Conservation (phyloP, 2,329 filamentous ascomycete genomes). For the Epichloe scottii region DNA sequence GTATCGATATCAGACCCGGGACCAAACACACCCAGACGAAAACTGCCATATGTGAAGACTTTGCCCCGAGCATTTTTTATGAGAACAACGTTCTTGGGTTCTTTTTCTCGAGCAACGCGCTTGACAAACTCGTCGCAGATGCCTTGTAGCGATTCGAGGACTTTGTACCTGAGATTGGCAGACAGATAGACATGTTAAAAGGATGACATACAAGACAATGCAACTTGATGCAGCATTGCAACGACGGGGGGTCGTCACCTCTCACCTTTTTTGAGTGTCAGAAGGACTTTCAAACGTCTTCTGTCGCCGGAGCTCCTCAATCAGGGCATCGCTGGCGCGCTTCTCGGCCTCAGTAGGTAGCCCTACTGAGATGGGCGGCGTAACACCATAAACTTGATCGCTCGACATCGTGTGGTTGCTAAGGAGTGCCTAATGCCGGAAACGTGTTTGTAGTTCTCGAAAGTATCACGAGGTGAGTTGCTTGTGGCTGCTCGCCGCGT, state of each 20-base stretch:
- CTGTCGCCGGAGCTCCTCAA: conserved; percentile 74
- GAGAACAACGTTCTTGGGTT: conserved; percentile 58
- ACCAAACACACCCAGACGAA: conserved; percentile 83
- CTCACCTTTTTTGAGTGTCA: conserved; percentile 71
- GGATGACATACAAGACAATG: neutral
- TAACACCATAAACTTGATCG: conserved; percentile 50
- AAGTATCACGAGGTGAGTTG: neutral
- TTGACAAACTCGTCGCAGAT: conserved; percentile 82
- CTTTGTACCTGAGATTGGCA: conserved; percentile 41
- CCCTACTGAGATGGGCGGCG: conserved; percentile 65
- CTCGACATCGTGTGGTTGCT: conserved; percentile 19
- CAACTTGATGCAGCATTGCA: neutral
- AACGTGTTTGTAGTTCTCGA: neutral
- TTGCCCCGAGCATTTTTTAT: conserved; percentile 79
- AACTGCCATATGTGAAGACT: conserved; percentile 94
- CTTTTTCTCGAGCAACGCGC: conserved; percentile 62
- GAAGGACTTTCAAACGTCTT: conserved; percentile 82
- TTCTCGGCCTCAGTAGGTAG: conserved; percentile 69
- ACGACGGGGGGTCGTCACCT: neutral
- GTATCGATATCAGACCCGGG: conserved; percentile 98
- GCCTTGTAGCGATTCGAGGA: conserved; percentile 63
- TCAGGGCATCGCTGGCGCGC: conserved; percentile 62
- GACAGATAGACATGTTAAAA: neutral
- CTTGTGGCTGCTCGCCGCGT: neutral
- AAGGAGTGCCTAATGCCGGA: neutral